Evolutionary conservation across 2,329 filamentous ascomycete genomes (phyloP), one percentile per base, ranked within the genome.

Genomic region (Monilinia aucupariae): DNA sequence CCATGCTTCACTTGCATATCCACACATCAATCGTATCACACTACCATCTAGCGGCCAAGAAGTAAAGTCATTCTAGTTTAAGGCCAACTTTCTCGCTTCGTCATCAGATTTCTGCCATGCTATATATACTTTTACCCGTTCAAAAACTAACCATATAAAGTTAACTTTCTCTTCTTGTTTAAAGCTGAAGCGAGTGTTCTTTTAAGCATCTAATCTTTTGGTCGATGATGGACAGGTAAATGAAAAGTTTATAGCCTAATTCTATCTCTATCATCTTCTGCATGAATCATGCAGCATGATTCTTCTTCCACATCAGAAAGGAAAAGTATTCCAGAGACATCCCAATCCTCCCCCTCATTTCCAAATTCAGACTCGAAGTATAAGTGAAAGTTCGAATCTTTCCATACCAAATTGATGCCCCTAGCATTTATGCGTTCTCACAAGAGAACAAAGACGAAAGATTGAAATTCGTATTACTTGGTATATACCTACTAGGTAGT

Each of bases 1-100:
- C 2, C 65, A 69, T 49, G 60, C 66, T 10, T n/a, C n/a, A 62
- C 64, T 17, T 6, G 1, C 22, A 12, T 20, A 37, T 25, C 4
- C n/a, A 39, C 4, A 53, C n/a, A 45, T 13, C 6, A 32, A 7
- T 13, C 4, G 0, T 22, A n/a, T n/a, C n/a, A n/a, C n/a, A n/a
- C n/a, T n/a, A 1, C 25, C 39, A 43, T 13, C 2, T 15, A 9
- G 12, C 17, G 3, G 4, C 12, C 22, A 22, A 55, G 48, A 55
- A 55, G 17, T 20, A 3, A 32, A 15, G 39, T 47, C 10, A 25
- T 47, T 47, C n/a, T 47, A 9, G 8, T 12, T 22, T 22, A 20
- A 9, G 17, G 10, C 20, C 17, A 32, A 30, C 10, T 55, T 13
- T n/a, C 37, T 9, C 17, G 10, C 17, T 7, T 30, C n/a, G n/a